Evolutionary conservation across 108 stramenopile species (phyloP).

Genomic region (Skeletonema potamos): DNA sequence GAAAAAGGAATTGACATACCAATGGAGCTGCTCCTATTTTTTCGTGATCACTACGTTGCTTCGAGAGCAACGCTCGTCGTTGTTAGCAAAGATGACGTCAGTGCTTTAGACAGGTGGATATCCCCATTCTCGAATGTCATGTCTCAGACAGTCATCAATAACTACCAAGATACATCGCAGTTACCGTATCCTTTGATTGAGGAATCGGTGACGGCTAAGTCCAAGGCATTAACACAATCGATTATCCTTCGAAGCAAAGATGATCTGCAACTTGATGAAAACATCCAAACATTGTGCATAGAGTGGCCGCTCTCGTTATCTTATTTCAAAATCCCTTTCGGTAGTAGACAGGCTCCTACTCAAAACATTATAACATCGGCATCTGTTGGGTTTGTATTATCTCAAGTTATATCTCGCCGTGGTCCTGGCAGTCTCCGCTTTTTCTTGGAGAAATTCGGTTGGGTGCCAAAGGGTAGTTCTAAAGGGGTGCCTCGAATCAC

Average conservation of each 20-base stretch:
- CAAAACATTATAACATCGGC: conserved; percentile 50
- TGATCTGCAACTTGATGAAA: conserved; percentile 42
- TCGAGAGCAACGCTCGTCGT: conserved; percentile 67
- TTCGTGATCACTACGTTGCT: conserved; percentile 56
- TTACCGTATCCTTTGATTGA: conserved; percentile 17
- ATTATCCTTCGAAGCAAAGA: conserved; percentile 55
- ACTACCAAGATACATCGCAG: not conserved
- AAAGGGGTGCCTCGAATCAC: conserved; percentile 65
- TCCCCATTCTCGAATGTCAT: conserved; percentile 57
- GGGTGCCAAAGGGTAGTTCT: conserved; percentile 56
- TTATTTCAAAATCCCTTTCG: conserved; percentile 27
- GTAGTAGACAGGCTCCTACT: conserved; percentile 13
- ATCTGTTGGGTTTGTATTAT: conserved; percentile 66
- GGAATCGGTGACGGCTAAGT: not conserved
- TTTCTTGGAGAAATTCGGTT: conserved; percentile 59
- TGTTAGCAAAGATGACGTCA: conserved; percentile 47
- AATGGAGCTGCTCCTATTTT: conserved; percentile 53
- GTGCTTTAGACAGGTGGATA: conserved; percentile 61
- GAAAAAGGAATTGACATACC: conserved; percentile 55
- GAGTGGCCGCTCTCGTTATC: conserved; percentile 63
- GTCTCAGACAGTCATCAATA: conserved; percentile 31
- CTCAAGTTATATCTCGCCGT: conserved; percentile 69
- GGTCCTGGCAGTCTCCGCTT: conserved; percentile 72
- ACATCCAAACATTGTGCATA: conserved; percentile 60
- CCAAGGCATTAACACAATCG: conserved; percentile 27